Base-by-base conservation (phyloP, 2,329 filamentous ascomycete genomes). In the Cucurbitaria berberidis region DNA sequence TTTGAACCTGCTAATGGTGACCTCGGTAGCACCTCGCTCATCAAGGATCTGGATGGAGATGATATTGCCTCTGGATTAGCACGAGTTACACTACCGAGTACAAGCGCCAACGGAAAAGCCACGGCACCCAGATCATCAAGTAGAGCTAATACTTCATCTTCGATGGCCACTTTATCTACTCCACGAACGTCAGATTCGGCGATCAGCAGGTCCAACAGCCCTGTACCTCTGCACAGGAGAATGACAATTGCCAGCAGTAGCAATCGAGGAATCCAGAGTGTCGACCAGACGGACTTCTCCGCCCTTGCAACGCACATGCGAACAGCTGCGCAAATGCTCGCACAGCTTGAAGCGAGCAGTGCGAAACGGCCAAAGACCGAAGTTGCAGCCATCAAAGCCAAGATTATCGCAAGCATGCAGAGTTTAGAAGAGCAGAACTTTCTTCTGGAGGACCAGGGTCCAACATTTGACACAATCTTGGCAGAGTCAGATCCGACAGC, bases 361-460 rank as follows among this genome's bases (percentile, higher is more conserved):
- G 88, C 89, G 24, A 95, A 93, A 75, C 82, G 90, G 29, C 90
- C 90, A 1, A 89, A 85, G 68, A 85, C 87, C 26, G 90, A 95
- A 74, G 90, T 95, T 4, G 90, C 89, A 16, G 89, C 90, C 7
- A 95, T 95, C 72, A 84, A 91, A 63, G 87, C 89, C 35, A 92
- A 91, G 76, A 95, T 95, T 59, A 95, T 95, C 65, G 90, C 90
- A 2, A 93, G 90, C 73, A 95, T 95, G 91, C 90, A 95, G 72
- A 91, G 84, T 61, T 77, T 95, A 8, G 90, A 95, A 73, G 91
- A 95, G 73, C 89, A 93, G 72, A 93, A 87, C 70, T 95, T 95
- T 65, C 86, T 91, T 44, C 77, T 85, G 2, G 89, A 92, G 57
- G 89, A 92, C 44, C 79, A 79, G n/a, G 65, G 85, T 0, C 89